Conservation (phyloP, 1,284 basidiomycete species). For the Stygiomarasmius scandens region DNA sequence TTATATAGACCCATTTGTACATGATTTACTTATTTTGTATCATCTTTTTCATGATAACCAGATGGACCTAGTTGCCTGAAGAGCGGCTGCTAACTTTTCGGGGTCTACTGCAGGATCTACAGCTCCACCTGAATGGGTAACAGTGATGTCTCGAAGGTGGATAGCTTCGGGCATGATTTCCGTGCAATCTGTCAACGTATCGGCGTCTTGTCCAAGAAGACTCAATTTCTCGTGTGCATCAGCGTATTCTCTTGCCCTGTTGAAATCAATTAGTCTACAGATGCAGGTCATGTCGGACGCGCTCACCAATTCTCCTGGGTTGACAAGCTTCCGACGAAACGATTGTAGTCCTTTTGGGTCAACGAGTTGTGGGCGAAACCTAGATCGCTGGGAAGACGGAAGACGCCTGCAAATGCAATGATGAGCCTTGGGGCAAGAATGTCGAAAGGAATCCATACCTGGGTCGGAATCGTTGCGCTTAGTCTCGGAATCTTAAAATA, state of each 20-base stretch:
- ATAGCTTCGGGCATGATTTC: constrained; percentile 19
- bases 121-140: not conserved
- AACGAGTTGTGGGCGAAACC: constrained; percentile 9
- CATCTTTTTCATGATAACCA: not conserved
- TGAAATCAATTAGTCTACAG: too few relatives aligned
- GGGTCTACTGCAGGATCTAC: not conserved
- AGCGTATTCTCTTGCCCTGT: constrained; percentile 18
- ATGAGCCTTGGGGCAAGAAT: not conserved
- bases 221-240: constrained; percentile 19
- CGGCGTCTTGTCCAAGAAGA: constrained; percentile 11
- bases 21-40: too few relatives aligned
- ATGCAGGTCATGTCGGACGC: too few relatives aligned
- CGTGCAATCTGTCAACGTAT: constrained; percentile 17
- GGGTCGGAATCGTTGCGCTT: not conserved
- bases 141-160: constrained; percentile 7
- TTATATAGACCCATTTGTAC: too few relatives aligned
- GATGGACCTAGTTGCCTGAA: not conserved
- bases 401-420: constrained; percentile 1
- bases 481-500: not conserved
- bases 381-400: constrained; percentile 16
- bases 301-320: constrained; percentile 18
- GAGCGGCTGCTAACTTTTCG: constrained; percentile 1
- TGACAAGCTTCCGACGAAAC: constrained; percentile 10
- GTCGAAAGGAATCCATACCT: not conserved
- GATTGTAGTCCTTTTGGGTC: constrained; percentile 11